These are phyloP conservation scores for Cyberlindnera maclurae DNA, from an alignment of 805 yeast genomes.

Conservation along the genomic window DNA sequence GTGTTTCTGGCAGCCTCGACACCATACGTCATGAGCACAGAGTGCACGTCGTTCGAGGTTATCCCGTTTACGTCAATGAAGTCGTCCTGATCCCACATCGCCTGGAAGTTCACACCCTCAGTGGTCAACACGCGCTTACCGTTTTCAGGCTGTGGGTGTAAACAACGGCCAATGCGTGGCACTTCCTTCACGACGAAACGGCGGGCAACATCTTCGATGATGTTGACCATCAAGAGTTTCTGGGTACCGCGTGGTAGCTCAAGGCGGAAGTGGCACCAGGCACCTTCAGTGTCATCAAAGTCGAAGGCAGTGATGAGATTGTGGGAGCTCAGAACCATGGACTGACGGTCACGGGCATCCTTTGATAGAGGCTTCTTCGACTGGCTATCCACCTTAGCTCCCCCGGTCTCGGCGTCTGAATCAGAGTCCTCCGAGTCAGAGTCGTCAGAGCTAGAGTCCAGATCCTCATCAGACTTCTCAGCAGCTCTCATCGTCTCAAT, in stretches of 20 bases:
- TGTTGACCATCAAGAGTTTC: constrained; percentile 94
- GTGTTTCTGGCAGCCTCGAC: constrained; percentile 99
- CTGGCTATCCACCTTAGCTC: constrained; percentile 16
- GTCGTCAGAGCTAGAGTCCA: constrained; percentile 32
- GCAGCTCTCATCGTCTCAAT: constrained; percentile 82
- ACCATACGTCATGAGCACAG: constrained; percentile 88
- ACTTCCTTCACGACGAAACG: constrained; percentile 89
- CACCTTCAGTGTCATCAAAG: constrained; percentile 83
- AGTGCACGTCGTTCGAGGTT: constrained; percentile 86
- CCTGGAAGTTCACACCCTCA: constrained; percentile 95
- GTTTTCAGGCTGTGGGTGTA: constrained; percentile 66
- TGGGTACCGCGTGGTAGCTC: constrained; percentile 81
- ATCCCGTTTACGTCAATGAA: constrained; percentile 87
- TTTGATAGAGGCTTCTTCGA: constrained; percentile 34
- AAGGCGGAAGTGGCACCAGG: constrained; percentile 88
- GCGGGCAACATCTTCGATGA: constrained; percentile 87
- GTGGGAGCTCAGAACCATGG: constrained; percentile 68
- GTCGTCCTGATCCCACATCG: constrained; percentile 97
- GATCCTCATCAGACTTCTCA: constrained; percentile 68
- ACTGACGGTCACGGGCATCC: constrained; percentile 77
- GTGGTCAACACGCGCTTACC: constrained; percentile 79
- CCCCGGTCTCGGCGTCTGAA: constrained; percentile 28
- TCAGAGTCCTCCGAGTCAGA: constrained; percentile 26
- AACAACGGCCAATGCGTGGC: constrained; percentile 85
- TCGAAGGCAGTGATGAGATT: constrained; percentile 70